Percentiles rank a stretch among this genome's conserved stretches.
These are phyloP conservation scores for Neopestalotiopsis sp. DNA, from an alignment of 2,329 filamentous ascomycete species.

Conservation along the genomic window DNA sequence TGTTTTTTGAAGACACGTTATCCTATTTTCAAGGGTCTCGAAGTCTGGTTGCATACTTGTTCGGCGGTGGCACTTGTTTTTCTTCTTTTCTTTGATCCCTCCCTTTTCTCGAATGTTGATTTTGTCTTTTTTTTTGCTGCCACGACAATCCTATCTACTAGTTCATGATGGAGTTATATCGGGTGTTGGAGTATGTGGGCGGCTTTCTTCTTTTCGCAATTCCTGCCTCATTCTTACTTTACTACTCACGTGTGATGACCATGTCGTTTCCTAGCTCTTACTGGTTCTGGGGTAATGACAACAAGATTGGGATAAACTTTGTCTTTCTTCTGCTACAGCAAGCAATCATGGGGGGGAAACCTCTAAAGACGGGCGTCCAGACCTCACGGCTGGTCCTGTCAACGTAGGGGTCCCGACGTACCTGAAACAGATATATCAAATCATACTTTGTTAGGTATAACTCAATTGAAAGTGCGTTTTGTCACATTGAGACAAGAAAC, in stretches of 20 bases:
- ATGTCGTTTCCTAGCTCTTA: background rate
- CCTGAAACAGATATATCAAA: conserved; percentile 3
- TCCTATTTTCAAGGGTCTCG: background rate
- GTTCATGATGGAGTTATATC: background rate
- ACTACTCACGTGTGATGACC: conserved; percentile 14
- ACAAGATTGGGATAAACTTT: conserved; percentile 7
- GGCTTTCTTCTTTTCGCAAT: conserved; percentile 3
- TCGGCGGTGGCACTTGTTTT: conserved; percentile 16
- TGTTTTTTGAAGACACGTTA: conserved; percentile 16
- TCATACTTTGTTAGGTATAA: background rate
- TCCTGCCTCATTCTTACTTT: background rate
- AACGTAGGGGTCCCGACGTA: background rate
- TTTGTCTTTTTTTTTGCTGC: background rate
- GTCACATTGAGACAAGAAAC: background rate
- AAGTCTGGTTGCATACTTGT: conserved; percentile 13
- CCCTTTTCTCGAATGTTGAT: background rate
- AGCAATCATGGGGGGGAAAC: background rate
- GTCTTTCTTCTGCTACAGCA: background rate
- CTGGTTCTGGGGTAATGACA: background rate
- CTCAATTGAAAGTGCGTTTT: background rate
- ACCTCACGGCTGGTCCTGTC: background rate
- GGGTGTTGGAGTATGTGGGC: background rate
- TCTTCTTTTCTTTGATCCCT: background rate
- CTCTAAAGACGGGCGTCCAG: background rate
- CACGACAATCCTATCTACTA: background rate